phyloP scores from a whole-genome alignment of 176 grass and related monocot species.

The Hsuehochloa calcarea region DNA sequence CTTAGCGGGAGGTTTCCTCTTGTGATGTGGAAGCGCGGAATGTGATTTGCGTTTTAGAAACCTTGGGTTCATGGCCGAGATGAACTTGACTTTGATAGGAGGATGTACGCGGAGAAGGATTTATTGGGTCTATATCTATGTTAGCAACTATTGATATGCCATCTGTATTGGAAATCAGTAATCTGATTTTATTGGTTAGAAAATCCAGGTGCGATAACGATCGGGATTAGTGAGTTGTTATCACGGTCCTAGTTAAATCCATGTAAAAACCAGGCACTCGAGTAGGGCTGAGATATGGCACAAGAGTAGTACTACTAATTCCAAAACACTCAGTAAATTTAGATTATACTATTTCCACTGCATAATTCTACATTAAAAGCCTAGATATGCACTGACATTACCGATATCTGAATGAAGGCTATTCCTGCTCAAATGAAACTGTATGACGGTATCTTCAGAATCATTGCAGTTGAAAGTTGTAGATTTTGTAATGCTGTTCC shows the following conservation, averaged over 20 bases:
- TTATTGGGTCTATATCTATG: neutral
- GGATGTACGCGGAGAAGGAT: neutral
- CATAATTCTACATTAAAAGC: neutral
- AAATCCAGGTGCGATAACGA: neutral
- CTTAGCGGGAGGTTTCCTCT: neutral
- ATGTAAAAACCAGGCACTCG: neutral
- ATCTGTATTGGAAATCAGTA: neutral
- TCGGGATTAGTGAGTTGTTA: neutral
- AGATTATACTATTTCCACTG: neutral
- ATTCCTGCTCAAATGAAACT: neutral
- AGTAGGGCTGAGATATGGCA: neutral
- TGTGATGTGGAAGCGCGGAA: neutral
- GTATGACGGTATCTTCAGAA: neutral
- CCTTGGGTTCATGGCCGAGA: neutral
- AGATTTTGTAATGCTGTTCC: neutral
- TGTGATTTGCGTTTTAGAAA: neutral
- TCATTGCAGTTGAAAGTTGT: too few species aligned
- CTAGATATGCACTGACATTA: neutral
- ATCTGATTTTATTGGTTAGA: neutral
- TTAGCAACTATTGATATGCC: neutral
- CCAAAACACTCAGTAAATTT: neutral
- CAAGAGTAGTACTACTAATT: neutral
- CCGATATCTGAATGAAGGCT: neutral
- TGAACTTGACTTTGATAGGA: conserved; percentile 1
- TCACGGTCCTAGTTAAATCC: neutral